Evolutionary conservation across 2,329 filamentous ascomycete genomes (phyloP).

Genomic region (Alternaria brassicicola): DNA sequence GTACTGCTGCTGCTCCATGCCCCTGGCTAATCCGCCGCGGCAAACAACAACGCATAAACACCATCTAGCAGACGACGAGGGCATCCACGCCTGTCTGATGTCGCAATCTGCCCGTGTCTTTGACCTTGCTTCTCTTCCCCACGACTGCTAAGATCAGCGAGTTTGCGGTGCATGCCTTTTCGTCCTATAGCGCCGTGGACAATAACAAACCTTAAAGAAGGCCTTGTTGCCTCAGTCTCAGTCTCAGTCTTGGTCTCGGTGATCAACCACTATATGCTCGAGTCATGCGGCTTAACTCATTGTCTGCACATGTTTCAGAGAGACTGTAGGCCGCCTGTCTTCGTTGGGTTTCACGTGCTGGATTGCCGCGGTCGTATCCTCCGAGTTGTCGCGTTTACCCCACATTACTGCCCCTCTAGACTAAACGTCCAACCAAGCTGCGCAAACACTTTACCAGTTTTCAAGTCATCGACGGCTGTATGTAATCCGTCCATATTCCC

Average conservation of each 20-base stretch:
- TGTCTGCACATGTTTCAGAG: neutral
- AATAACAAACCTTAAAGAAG: neutral
- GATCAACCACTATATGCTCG: conserved; percentile 1
- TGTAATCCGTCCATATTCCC: conserved; percentile 3
- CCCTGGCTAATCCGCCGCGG: neutral
- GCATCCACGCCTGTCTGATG: neutral
- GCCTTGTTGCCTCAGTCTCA: neutral
- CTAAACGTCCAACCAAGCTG: neutral
- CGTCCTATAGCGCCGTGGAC: neutral
- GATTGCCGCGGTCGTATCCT: neutral
- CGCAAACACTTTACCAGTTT: neutral
- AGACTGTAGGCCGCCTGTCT: neutral
- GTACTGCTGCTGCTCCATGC: neutral
- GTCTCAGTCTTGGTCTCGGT: neutral
- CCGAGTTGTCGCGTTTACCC: neutral
- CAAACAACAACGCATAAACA: neutral
- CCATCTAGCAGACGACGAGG: neutral
- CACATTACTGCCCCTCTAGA: conserved; percentile 10
- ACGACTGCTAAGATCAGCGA: neutral
- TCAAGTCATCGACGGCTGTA: neutral
- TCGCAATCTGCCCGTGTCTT: neutral
- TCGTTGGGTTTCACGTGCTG: neutral
- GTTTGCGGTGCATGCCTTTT: neutral
- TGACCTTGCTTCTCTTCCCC: neutral
- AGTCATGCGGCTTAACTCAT: conserved; percentile 1